These are phyloP conservation scores for Tilletia caries DNA, from an alignment of 1,284 basidiomycete genomes.

Conservation along the genomic window DNA sequence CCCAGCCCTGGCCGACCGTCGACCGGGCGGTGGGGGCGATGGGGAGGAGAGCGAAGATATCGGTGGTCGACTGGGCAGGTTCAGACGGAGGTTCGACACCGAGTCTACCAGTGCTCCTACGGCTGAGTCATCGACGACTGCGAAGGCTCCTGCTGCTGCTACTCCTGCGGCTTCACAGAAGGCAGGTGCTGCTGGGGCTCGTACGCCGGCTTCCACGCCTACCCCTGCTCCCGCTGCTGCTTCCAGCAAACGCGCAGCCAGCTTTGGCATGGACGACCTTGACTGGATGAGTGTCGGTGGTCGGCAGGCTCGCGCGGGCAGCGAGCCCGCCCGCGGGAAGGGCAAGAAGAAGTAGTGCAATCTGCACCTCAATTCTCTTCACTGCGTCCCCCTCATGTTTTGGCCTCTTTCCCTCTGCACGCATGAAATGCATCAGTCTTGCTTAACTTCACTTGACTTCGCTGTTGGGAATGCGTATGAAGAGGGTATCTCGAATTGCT, in stretches of 20 bases:
- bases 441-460: neutral
- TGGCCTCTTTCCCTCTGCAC: neutral
- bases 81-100: constrained; percentile 46
- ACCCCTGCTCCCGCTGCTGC: neutral
- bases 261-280: constrained; percentile 46
- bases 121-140: constrained; percentile 13
- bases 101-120: constrained; percentile 18
- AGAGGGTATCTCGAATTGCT: neutral
- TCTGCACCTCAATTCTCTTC: neutral
- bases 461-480: neutral
- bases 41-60: neutral
- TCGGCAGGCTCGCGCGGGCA: constrained; percentile 42
- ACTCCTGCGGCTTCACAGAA: neutral
- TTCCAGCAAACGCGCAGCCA: constrained; percentile 19
- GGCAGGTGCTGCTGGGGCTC: neutral
- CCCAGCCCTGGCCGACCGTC: constrained; percentile 32
- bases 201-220: too few species aligned
- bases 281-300: constrained; percentile 53
- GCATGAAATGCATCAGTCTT: neutral
- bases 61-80: constrained; percentile 45
- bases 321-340: constrained; percentile 36
- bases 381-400: neutral
- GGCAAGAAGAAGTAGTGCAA: constrained; percentile 40
- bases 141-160: constrained; percentile 24
- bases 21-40: constrained; percentile 28